Evolutionary conservation across 805 yeast genomes (phyloP).

Genomic region (Kuraishia hungarica): DNA sequence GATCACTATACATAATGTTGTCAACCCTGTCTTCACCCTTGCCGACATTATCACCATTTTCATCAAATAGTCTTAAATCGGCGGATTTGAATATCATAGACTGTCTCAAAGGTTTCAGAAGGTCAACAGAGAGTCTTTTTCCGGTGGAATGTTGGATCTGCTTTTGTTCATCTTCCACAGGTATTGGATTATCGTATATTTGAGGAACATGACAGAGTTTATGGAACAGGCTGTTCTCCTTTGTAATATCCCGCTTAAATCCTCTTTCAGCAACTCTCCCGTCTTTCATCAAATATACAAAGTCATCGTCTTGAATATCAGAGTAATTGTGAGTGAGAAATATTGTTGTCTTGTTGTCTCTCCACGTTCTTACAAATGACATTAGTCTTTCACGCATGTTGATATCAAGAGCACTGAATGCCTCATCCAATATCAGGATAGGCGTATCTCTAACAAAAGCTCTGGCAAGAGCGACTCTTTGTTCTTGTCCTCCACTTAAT

Average conservation of each 20-base stretch:
- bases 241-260: conserved; percentile 21
- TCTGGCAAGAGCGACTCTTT: conserved; percentile 76
- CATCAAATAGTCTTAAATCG: not conserved
- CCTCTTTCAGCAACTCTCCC: conserved; percentile 50
- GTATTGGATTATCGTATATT: not conserved
- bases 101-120: conserved; percentile 8
- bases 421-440: conserved; percentile 76
- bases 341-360: conserved; percentile 67
- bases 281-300: conserved; percentile 46
- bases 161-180: not conserved
- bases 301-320: conserved; percentile 49
- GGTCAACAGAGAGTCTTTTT: not conserved
- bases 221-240: not conserved
- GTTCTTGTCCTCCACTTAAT: conserved; percentile 89
- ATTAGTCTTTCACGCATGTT: conserved; percentile 36
- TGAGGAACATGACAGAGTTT: not conserved
- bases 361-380: conserved; percentile 44
- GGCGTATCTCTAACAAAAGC: conserved; percentile 70
- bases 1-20: conserved; percentile 11
- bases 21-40: conserved; percentile 3
- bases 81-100: not conserved
- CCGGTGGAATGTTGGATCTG: not conserved
- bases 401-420: conserved; percentile 73
- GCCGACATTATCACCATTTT: conserved; percentile 6
- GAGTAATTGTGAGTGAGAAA: conserved; percentile 71